Evolutionary conservation across 495 filamentous ascomycete species (phyloP).

Genomic region (Parmelia sp.): DNA sequence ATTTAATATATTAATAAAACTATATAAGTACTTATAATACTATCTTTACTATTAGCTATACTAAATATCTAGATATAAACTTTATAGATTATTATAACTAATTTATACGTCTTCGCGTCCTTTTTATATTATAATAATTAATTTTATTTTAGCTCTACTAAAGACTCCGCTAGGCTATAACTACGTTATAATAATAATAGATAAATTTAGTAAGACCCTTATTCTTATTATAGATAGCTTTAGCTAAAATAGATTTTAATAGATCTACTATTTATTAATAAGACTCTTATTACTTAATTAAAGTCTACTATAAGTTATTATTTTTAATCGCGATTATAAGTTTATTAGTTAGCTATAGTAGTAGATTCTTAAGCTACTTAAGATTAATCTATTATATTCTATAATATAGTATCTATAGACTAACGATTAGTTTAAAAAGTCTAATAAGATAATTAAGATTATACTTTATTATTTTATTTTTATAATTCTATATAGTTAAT

Average conservation of each 20-base stretch:
- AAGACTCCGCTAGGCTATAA: neutral
- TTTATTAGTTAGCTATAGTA: neutral
- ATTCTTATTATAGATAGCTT: neutral
- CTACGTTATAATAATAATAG: neutral
- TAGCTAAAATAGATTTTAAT: neutral
- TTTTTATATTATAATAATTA: slow-evolving; percentile 7
- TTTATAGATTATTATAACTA: neutral
- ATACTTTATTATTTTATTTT: neutral
- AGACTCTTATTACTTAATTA: neutral
- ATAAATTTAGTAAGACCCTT: neutral
- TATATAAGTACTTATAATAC: neutral
- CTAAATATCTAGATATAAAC: neutral
- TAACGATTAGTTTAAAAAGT: neutral
- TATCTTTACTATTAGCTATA: slow-evolving; percentile 1
- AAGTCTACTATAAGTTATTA: neutral
- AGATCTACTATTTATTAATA: neutral
- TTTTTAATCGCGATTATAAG: neutral
- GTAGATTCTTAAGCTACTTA: neutral
- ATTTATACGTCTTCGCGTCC: neutral
- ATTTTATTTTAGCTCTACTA: neutral
- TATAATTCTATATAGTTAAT: neutral
- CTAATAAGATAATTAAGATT: neutral
- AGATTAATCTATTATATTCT: neutral
- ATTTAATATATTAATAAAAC: neutral
- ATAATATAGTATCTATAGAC: neutral